A percentile compares a stretch with the other conserved stretches of the same genome.
phyloP scores from a whole-genome alignment of 164 flowering plant genomes.

The Sextonia rubra region DNA sequence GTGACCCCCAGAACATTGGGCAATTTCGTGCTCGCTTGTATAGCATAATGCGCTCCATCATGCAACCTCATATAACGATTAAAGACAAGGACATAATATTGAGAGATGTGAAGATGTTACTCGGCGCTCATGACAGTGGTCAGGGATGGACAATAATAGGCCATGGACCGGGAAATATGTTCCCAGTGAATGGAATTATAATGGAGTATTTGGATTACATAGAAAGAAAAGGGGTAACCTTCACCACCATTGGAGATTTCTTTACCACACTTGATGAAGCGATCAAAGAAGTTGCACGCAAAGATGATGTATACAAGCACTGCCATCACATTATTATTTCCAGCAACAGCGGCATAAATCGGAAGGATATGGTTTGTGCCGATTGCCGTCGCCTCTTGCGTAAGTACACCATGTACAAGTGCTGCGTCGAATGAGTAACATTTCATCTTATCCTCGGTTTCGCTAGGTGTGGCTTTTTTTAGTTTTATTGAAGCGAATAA shows the following conservation, averaged over 20 bases:
- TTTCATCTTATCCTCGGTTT: no score
- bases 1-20: conserved; percentile 23
- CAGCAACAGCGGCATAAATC: conserved; percentile 33
- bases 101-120: conserved; percentile 47
- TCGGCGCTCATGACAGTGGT: conserved; percentile 43
- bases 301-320: conserved; percentile 33
- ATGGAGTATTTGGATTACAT: conserved; percentile 19
- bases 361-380: conserved; percentile 46
- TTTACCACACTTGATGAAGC: conserved; percentile 31
- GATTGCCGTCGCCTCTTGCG: conserved; percentile 68
- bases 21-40: conserved; percentile 51
- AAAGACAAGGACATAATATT: conserved; percentile 35
- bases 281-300: no score
- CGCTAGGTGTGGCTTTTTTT: no score
- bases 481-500: no score
- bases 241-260: conserved; percentile 29
- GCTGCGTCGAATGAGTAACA: conserved; percentile 27
- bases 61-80: conserved; percentile 30
- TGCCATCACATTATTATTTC: conserved; percentile 69
- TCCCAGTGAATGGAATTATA: conserved; percentile 44
- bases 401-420: conserved; percentile 68
- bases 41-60: conserved; percentile 54
- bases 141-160: conserved; percentile 60
- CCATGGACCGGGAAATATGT: conserved; percentile 37
- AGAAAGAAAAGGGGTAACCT: conserved; percentile 30